Conservation (phyloP, 805 yeast genomes). For the Candida nitratophila region DNA sequence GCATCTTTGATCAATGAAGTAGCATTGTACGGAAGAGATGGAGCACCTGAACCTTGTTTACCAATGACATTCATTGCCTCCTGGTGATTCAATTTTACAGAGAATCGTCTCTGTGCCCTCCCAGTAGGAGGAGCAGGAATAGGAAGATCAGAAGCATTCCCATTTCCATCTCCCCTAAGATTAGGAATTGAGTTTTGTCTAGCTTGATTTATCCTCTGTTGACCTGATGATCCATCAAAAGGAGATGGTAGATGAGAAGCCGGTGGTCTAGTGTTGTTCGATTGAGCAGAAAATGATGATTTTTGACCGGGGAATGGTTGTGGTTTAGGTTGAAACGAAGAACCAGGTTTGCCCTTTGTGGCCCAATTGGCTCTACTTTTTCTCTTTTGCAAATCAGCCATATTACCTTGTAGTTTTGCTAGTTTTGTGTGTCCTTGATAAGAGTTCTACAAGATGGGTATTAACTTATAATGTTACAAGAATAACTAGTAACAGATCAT, state of each 20-base stretch:
- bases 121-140: neutral
- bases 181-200: too few species aligned
- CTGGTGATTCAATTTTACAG: conserved; percentile 27
- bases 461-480: too few species aligned
- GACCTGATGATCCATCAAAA: neutral
- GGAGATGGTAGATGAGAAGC: neutral
- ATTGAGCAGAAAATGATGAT: neutral
- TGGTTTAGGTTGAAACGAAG: neutral
- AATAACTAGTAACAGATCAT: too few species aligned
- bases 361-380: conserved; percentile 22
- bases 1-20: conserved; percentile 1
- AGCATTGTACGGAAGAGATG: conserved; percentile 22
- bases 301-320: conserved; percentile 3
- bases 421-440: too few species aligned
- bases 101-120: conserved; percentile 35
- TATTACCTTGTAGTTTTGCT: too few species aligned
- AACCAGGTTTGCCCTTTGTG: conserved; percentile 7
- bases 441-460: too few species aligned
- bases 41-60: conserved; percentile 8
- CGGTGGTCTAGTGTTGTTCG: neutral
- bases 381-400: neutral
- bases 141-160: neutral
- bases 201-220: neutral
- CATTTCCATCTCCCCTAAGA: too few species aligned
- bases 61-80: conserved; percentile 3